Conservation (phyloP, 129 eudicot genomes). For the Flaveria brownii region DNA sequence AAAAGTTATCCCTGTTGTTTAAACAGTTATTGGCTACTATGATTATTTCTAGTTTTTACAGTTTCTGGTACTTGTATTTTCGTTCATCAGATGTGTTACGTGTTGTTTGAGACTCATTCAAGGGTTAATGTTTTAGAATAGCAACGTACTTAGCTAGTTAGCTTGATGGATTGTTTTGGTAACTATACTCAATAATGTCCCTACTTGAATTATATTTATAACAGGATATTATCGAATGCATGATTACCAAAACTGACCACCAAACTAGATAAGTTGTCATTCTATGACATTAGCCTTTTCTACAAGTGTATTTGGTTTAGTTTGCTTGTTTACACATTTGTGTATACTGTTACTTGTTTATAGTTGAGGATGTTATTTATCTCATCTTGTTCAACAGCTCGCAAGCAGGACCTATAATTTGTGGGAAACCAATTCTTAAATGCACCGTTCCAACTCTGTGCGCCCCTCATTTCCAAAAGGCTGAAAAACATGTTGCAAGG, state of each 20-base stretch:
- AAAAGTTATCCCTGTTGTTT: not conserved
- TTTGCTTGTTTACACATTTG: not conserved
- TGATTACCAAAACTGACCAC: not conserved
- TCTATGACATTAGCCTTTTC: not conserved
- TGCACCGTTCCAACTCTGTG: slow-evolving; percentile 73
- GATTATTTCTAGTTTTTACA: not conserved
- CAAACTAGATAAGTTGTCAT: not conserved
- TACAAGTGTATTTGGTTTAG: slow-evolving; percentile 8
- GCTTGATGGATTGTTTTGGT: not conserved
- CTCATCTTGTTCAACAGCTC: slow-evolving; percentile 45
- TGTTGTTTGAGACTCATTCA: not conserved
- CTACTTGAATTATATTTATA: not conserved
- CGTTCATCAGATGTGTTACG: not conserved
- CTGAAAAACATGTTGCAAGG: slow-evolving; percentile 66
- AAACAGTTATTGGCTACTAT: not conserved
- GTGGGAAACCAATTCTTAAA: slow-evolving; percentile 71
- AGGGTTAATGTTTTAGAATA: not conserved
- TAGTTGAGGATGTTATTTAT: not conserved
- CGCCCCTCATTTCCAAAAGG: slow-evolving; percentile 59
- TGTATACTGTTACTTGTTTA: not conserved
- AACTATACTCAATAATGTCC: not conserved
- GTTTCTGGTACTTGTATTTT: not conserved
- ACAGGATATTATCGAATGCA: not conserved
- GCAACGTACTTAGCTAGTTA: not conserved
- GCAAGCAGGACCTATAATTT: slow-evolving; percentile 69